phyloP scores from a whole-genome alignment of 2,329 filamentous ascomycete species.

The Tolypocladium inflatum region DNA sequence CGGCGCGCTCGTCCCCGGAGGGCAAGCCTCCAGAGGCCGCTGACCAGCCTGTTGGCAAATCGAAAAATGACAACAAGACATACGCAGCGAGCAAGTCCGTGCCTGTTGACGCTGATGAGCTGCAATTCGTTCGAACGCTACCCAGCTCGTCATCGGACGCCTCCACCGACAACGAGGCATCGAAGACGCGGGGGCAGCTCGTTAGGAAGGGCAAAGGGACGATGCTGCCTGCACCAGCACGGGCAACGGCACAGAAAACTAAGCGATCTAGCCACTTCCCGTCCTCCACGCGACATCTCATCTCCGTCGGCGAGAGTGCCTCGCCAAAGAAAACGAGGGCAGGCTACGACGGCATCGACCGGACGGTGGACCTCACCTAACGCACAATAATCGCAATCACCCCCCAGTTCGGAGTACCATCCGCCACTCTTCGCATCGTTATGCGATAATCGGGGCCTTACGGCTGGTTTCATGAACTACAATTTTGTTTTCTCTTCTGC shows the following conservation, averaged over 20 bases:
- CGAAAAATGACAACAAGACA: background rate
- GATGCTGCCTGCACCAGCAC: background rate
- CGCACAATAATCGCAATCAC: background rate
- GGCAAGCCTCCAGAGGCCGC: background rate
- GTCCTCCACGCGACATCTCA: background rate
- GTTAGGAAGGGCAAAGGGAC: background rate
- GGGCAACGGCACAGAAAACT: background rate
- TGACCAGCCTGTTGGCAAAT: background rate
- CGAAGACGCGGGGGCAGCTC: background rate
- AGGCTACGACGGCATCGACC: slow-evolving; percentile 22
- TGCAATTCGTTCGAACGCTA: slow-evolving; percentile 1
- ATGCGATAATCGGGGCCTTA: background rate
- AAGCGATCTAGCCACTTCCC: background rate
- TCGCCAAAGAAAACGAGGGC: background rate
- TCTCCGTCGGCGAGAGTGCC: background rate
- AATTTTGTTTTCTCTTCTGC: background rate
- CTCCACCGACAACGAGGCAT: background rate
- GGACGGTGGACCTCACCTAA: slow-evolving; percentile 9
- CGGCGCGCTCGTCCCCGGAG: slow-evolving; percentile 13
- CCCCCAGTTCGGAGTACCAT: background rate
- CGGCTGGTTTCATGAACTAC: background rate
- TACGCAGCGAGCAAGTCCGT: background rate
- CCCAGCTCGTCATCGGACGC: slow-evolving; percentile 2
- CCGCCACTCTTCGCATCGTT: background rate
- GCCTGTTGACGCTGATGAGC: background rate